Conservation (phyloP, 768 basidiomycete genomes). For the Fistulinella prunicolor region DNA sequence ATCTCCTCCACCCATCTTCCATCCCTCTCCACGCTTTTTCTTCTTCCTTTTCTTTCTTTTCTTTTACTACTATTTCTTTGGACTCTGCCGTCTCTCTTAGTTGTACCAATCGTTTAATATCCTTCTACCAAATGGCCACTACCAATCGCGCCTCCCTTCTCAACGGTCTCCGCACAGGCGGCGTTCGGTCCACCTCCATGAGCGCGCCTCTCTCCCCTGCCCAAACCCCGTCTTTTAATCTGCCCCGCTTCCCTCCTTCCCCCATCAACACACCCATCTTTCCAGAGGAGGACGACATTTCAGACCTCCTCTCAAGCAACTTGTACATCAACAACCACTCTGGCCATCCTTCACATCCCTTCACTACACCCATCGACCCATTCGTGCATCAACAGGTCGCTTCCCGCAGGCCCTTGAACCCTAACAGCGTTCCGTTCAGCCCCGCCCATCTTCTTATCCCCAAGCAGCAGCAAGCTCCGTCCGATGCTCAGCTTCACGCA, state of each 20-base stretch:
- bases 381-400: conserved; percentile 65
- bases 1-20: conserved; percentile 7
- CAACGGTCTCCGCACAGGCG: conserved; percentile 85
- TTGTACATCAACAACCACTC: conserved; percentile 44
- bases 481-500: conserved; percentile 54
- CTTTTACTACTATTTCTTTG: conserved; percentile 7
- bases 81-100: too few relatives aligned
- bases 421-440: conserved; percentile 48
- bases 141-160: conserved; percentile 78
- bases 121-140: conserved; percentile 38
- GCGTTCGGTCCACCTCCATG: conserved; percentile 73
- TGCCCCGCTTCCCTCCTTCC: conserved; percentile 65
- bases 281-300: conserved; percentile 52
- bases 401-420: conserved; percentile 48
- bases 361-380: conserved; percentile 70
- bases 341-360: conserved; percentile 43
- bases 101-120: conserved; percentile 26
- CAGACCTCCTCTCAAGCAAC: conserved; percentile 53
- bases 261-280: conserved; percentile 41
- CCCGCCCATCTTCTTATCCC: conserved; percentile 39
- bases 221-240: conserved; percentile 57
- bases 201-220: conserved; percentile 66
- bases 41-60: conserved; percentile 12
- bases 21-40: background rate
- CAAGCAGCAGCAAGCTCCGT: conserved; percentile 38